Percentiles rank a stretch among this genome's conserved stretches.
Evolutionary conservation across 345 rosid species (phyloP).

Genomic region (Salix purpurea): DNA sequence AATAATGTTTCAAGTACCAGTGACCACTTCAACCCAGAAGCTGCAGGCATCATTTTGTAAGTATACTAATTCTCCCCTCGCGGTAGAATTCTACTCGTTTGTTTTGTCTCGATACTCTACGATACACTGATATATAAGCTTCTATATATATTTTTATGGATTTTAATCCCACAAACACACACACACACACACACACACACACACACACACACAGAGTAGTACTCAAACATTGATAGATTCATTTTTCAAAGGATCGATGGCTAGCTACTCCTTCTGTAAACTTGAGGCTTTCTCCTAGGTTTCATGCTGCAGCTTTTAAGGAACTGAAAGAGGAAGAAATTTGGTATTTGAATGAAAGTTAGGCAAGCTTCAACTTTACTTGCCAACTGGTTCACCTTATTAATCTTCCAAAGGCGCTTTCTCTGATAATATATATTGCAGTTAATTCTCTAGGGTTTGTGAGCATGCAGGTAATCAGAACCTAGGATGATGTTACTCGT

Average conservation of each 20-base stretch:
- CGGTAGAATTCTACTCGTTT: not conserved
- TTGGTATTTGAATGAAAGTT: not conserved
- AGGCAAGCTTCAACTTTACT: not conserved
- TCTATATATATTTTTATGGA: not conserved
- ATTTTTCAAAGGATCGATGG: not conserved
- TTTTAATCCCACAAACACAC: not conserved
- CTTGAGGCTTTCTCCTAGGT: not conserved
- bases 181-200: no score
- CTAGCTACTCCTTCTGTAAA: not conserved
- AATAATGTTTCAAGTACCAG: constrained; percentile 13
- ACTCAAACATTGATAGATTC: not conserved
- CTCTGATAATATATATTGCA: not conserved
- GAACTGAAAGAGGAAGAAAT: no score
- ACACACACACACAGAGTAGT: not conserved
- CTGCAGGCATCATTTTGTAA: constrained; percentile 14
- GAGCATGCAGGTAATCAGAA: not conserved
- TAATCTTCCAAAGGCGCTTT: not conserved
- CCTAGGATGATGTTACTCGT: not conserved
- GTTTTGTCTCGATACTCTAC: not conserved
- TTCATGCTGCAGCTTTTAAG: not conserved
- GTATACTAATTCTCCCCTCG: not conserved
- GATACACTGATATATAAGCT: not conserved
- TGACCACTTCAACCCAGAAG: constrained; percentile 8
- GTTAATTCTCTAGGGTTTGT: not conserved
- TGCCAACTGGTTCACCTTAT: not conserved